These are phyloP conservation scores for Akanthomyces dipterigenus DNA, from an alignment of 2,329 filamentous ascomycete species.

Conservation along the genomic window DNA sequence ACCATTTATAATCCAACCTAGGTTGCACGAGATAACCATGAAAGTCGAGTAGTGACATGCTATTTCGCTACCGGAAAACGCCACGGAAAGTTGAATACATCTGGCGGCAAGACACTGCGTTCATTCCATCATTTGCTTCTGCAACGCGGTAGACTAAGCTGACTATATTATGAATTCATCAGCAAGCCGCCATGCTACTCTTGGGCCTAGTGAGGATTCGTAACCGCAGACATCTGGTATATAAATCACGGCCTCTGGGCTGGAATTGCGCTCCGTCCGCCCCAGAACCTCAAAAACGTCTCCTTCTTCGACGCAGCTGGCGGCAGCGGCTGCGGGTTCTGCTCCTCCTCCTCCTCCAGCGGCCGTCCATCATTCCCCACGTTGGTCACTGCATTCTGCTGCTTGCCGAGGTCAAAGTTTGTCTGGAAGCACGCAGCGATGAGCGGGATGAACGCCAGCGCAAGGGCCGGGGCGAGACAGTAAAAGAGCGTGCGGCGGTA, in stretches of 20 bases:
- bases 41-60: background rate
- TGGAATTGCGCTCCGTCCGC: background rate
- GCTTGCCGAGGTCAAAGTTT: constrained; percentile 28
- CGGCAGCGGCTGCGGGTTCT: constrained; percentile 15
- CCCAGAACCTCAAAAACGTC: constrained; percentile 23
- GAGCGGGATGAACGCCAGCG: constrained; percentile 26
- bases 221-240: background rate
- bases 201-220: background rate
- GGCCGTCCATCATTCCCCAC: constrained; percentile 21
- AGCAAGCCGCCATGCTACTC: too few relatives aligned
- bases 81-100: background rate
- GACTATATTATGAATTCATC: too few relatives aligned
- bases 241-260: background rate
- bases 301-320: constrained; percentile 19
- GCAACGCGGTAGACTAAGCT: too few relatives aligned
- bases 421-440: constrained; percentile 32
- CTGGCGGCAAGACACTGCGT: background rate
- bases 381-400: constrained; percentile 24
- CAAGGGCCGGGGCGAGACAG: constrained; percentile 26
- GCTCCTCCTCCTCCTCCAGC: constrained; percentile 17
- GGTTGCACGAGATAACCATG: background rate
- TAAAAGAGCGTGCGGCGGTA: constrained; percentile 29
- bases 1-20: background rate
- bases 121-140: too few relatives aligned
- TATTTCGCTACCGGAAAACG: background rate